Evolutionary conservation across 1,284 basidiomycete species (phyloP).

Genomic region (Papiliotrema laurentii): DNA sequence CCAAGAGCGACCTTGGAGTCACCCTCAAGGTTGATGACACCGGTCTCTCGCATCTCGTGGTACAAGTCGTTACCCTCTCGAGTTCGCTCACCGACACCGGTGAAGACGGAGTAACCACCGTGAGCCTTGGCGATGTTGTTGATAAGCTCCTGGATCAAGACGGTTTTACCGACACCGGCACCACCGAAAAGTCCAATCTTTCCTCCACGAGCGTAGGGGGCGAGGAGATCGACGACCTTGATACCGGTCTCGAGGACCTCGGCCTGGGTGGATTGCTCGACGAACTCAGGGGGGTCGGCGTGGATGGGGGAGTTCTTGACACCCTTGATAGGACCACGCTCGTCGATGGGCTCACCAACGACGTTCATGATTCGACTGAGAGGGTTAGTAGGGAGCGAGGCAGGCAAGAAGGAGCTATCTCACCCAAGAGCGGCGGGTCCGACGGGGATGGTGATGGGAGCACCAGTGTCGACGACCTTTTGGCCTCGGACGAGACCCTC

Average conservation of each 20-base stretch:
- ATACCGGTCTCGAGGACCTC: constrained; percentile 99
- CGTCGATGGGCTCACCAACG: constrained; percentile 98
- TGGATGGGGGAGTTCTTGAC: constrained; percentile 87
- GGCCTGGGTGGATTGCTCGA: constrained; percentile 96
- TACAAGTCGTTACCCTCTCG: constrained; percentile 99
- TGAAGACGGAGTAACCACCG: constrained; percentile 99
- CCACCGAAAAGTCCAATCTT: constrained; percentile 99
- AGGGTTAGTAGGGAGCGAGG: constrained; percentile 10
- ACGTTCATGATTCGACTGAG: constrained; percentile 94
- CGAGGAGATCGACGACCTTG: constrained; percentile 99
- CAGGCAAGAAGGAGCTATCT: neutral
- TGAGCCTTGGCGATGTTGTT: constrained; percentile 99
- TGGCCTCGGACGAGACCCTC: constrained; percentile 99
- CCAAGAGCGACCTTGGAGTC: constrained; percentile 96
- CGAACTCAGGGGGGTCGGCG: constrained; percentile 92
- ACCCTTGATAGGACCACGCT: constrained; percentile 97
- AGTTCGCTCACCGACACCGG: constrained; percentile 94
- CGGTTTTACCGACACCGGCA: constrained; percentile 99
- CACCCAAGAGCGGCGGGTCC: constrained; percentile 81
- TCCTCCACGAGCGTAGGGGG: constrained; percentile 99
- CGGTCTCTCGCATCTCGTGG: constrained; percentile 99
- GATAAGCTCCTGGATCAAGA: constrained; percentile 94
- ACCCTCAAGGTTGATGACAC: constrained; percentile 98
- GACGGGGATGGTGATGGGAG: constrained; percentile 94
- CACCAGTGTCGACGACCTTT: constrained; percentile 92